Percentiles rank a stretch among this genome's conserved stretches.
These are phyloP conservation scores for Nigrograna mackinnonii DNA, from an alignment of 2,329 filamentous ascomycete species.

Conservation along the genomic window DNA sequence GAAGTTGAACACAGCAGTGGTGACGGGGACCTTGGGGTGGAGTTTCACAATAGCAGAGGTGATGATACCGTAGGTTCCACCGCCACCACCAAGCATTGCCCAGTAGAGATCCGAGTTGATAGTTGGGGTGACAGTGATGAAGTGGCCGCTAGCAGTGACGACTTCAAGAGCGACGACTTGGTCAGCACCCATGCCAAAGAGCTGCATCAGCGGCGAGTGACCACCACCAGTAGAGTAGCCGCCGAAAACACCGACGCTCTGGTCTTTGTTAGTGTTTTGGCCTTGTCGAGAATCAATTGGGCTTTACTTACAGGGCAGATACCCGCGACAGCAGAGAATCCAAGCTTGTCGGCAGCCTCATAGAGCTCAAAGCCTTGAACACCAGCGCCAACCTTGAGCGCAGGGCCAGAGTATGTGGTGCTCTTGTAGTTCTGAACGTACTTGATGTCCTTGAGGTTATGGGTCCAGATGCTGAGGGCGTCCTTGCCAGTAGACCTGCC, in stretches of 20 bases:
- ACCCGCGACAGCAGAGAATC: slow-evolving; percentile 22
- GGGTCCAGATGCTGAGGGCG: slow-evolving; percentile 32
- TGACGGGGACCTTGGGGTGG: slow-evolving; percentile 33
- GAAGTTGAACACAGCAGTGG: slow-evolving; percentile 28
- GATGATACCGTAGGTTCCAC: slow-evolving; percentile 38
- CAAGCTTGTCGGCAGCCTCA: slow-evolving; percentile 29
- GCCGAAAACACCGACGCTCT: slow-evolving; percentile 55
- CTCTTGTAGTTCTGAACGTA: slow-evolving; percentile 30
- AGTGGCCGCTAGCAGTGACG: slow-evolving; percentile 27
- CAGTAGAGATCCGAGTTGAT: slow-evolving; percentile 43
- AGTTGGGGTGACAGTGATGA: slow-evolving; percentile 26
- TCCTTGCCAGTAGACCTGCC: slow-evolving; percentile 30
- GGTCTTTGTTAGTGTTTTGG: slow-evolving; percentile 38
- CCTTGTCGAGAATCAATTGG: background rate
- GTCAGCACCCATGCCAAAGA: slow-evolving; percentile 44
- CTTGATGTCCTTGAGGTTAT: slow-evolving; percentile 31
- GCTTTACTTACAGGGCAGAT: slow-evolving; percentile 11
- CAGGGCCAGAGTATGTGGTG: slow-evolving; percentile 26
- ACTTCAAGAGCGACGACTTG: slow-evolving; percentile 42
- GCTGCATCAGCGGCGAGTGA: slow-evolving; percentile 55
- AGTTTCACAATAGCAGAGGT: slow-evolving; percentile 36
- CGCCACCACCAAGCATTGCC: slow-evolving; percentile 43
- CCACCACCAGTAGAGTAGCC: slow-evolving; percentile 53
- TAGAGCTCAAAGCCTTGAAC: slow-evolving; percentile 35
- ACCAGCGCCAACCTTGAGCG: slow-evolving; percentile 35